Percentiles rank a stretch among this genome's conserved stretches.
Evolutionary conservation across 202 grass and related monocot species (phyloP).

Genomic region (Sporobolus alterniflorus): DNA sequence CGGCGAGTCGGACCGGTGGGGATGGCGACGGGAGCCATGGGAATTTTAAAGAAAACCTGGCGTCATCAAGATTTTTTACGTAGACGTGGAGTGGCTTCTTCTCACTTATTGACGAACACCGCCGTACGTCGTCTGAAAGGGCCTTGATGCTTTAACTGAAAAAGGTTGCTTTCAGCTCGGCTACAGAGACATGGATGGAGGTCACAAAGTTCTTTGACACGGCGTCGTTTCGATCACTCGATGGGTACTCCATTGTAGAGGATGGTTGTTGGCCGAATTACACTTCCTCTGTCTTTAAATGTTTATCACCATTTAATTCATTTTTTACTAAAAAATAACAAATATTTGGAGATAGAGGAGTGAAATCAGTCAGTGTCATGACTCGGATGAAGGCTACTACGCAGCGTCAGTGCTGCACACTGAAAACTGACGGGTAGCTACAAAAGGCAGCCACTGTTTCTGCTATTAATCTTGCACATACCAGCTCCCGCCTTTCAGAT

Average conservation of each 20-base stretch:
- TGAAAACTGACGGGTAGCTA: background rate
- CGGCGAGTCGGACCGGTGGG: too few species aligned
- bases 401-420: background rate
- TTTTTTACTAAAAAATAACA: too few species aligned
- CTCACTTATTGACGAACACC: background rate
- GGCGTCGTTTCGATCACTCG: background rate
- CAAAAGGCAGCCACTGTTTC: background rate
- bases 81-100: background rate
- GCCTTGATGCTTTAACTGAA: background rate
- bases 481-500: constrained; percentile 9
- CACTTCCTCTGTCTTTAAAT: too few species aligned
- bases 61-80: background rate
- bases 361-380: too few species aligned
- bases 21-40: constrained; percentile 3
- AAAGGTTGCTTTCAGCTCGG: background rate
- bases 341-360: too few species aligned
- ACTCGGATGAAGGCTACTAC: too few species aligned
- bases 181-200: too few species aligned
- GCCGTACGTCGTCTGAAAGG: background rate
- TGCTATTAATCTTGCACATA: background rate
- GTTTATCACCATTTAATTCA: too few species aligned
- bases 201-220: too few species aligned
- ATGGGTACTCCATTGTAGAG: background rate
- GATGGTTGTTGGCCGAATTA: background rate
- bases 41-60: background rate